These are phyloP conservation scores for Datisca glomerata DNA, from an alignment of 306 rosid genomes.

Conservation along the genomic window DNA sequence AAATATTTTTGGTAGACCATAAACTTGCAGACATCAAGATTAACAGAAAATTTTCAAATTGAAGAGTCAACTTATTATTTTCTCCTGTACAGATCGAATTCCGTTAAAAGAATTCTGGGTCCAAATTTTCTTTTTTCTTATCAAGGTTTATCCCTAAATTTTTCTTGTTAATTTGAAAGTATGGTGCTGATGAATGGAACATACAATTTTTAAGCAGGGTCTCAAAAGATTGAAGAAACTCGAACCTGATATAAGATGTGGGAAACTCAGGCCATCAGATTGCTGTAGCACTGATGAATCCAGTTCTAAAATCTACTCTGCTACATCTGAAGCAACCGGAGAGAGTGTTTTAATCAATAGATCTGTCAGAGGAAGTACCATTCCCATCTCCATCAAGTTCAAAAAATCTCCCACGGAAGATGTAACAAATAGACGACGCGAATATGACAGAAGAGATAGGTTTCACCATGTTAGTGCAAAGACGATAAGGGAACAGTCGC, in stretches of 20 bases:
- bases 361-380: conserved; percentile 33
- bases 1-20: too few relatives aligned
- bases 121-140: too few relatives aligned
- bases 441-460: conserved; percentile 49
- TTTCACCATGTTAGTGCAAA: conserved; percentile 25
- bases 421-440: conserved; percentile 35
- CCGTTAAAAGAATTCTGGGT: too few relatives aligned
- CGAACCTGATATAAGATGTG: conserved; percentile 39
- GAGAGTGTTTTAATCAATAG: conserved; percentile 31
- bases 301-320: conserved; percentile 24
- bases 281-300: conserved; percentile 39
- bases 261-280: conserved; percentile 20
- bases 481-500: conserved; percentile 31
- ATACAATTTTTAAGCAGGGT: conserved; percentile 35
- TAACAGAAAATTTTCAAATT: too few relatives aligned
- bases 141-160: too few relatives aligned
- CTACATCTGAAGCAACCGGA: conserved; percentile 25
- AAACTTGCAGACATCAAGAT: too few relatives aligned
- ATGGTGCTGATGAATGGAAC: conserved; percentile 6
- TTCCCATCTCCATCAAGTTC: conserved; percentile 53
- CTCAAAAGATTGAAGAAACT: conserved; percentile 66
- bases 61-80: too few relatives aligned
- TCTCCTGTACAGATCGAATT: too few relatives aligned
- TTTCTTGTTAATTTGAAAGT: neutral
- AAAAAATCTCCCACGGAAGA: conserved; percentile 52